Evolutionary conservation across 2,329 filamentous ascomycete species (phyloP), one percentile per base, ranked within the genome.

Genomic region (Hymenoscyphus fructigenus): DNA sequence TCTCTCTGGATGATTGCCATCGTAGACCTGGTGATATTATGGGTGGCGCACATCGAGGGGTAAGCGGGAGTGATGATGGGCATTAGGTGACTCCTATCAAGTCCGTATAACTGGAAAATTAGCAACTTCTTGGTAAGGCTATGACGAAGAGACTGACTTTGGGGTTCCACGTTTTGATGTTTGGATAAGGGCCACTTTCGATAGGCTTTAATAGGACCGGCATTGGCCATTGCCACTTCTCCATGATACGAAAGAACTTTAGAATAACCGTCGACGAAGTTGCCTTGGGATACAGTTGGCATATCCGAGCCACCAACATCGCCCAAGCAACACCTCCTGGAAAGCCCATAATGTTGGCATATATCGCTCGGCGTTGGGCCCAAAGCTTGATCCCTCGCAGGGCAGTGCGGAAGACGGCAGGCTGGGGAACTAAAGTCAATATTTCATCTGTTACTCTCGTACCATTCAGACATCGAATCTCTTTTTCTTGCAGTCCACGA

Each of bases 271-370:
- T 91, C 1, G 93, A 92, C 20, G 91, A 91, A 9, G 92, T 91
- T 6, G 95, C 95, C 75, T 92, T 93, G 15, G 95, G 95, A 73
- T 98, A 99, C 17, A 99, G 85, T 78, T 99, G 95, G 77, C 95
- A 98, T 53, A 98, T 91, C 68, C 95, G 87, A 60, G 95, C 95
- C 32, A 98, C 93, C 74, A 99, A 85, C 91, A 99, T 97, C 14
- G 94, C 95, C 92, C 94, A 99, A 5, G 95, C 95, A 50, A 99
- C 93, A 79, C 95, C 95, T 72, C 95, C 95, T 1, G 95, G 95
- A 71, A 95, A 99, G 29, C 95, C 95, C 78, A 97, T 93, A 68
- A 98, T 93, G 74, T 97, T 97, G 69, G 92, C 92, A 75, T 98
- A 98, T 58, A 98, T 92, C 28, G 91, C 95, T 67, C 94, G 91